Evolutionary conservation across 2,329 filamentous ascomycete genomes (phyloP), one percentile per base, ranked within the genome.

Genomic region (Pezicula radicicola): DNA sequence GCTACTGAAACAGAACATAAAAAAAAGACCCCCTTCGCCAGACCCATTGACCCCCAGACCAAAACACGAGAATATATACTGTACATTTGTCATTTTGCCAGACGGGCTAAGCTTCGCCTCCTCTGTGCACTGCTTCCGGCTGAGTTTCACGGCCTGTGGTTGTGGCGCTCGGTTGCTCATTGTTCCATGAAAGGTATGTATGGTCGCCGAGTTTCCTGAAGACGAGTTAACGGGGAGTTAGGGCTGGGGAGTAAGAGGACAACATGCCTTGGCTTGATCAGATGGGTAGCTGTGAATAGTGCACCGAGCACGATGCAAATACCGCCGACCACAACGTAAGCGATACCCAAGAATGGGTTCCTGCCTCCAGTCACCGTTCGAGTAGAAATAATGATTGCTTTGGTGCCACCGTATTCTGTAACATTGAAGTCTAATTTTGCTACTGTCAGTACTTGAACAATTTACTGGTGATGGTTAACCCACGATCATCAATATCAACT

Each of bases 111-210:
- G 28, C 45, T 4, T 47, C 42, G 5, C 42, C 42, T 45, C 42
- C 42, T 45, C 42, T 27, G 13, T 21, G 27, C 10, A 27, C n/a
- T 25, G 27, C 19, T 4, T 45, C 42, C 6, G 21, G 42, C 3
- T 45, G 51, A 28, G 55, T 54, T 48, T 85, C 79, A 57, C 87
- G 82, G 54, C 85, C 83, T 42, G 72, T 74, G 2, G 75, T 75
- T 21, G 75, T 68, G 16, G 77, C 80, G 53, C 78, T 80, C 43
- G 80, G 76, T 54, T 81, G 75, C 43, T 88, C 85, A 56, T 84
- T 87, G 69, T 97, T 97, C 94, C 94, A 99, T 21, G 90, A 94
- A 46, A 99, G 80, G 69, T 99, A 97, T 8, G 91, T 97, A 71
- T 97, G 94, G 70, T 99, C 94, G 55, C 94, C 94, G 40, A 99